Evolutionary conservation across 2,329 filamentous ascomycete species (phyloP).

Genomic region (Aureobasidium lini): DNA sequence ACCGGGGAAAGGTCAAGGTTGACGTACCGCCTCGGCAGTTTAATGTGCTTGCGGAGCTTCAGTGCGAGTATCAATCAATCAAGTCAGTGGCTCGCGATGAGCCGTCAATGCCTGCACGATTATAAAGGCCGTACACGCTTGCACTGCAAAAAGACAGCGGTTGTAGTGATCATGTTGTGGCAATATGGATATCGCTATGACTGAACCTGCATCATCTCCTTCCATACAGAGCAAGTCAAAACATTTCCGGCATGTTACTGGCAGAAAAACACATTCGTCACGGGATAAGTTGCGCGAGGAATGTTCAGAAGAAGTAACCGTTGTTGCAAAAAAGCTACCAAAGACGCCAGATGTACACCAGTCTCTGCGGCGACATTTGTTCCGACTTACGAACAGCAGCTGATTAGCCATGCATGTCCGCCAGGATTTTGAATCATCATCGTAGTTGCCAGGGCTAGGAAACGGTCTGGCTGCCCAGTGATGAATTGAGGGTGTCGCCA

Average conservation of each 20-base stretch:
- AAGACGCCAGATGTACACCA: slow-evolving; percentile 15
- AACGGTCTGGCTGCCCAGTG: slow-evolving; percentile 4
- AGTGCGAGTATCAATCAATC: no score
- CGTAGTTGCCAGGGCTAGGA: slow-evolving; percentile 10
- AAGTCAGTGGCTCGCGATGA: no score
- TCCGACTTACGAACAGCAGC: slow-evolving; percentile 10
- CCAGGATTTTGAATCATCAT: slow-evolving; percentile 15
- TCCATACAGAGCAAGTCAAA: no score
- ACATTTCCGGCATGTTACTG: neutral
- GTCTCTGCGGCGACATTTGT: slow-evolving; percentile 11
- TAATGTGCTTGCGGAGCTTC: neutral
- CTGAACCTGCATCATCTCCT: no score
- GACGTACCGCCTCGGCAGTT: neutral
- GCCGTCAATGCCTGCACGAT: no score
- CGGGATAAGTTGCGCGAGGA: neutral
- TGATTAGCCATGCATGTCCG: neutral
- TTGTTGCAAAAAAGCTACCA: slow-evolving; percentile 15
- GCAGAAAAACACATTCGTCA: neutral
- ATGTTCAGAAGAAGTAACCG: slow-evolving; percentile 12
- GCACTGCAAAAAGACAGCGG: no score
- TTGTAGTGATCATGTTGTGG: no score
- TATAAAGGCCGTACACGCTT: no score
- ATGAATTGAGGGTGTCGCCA: slow-evolving; percentile 7
- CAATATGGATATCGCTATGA: no score
- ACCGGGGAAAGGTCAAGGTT: neutral